Percentiles rank a stretch among this genome's conserved stretches.
These are phyloP conservation scores for Stemphylium beticola DNA, from an alignment of 2,329 filamentous ascomycete species.

Conservation along the genomic window DNA sequence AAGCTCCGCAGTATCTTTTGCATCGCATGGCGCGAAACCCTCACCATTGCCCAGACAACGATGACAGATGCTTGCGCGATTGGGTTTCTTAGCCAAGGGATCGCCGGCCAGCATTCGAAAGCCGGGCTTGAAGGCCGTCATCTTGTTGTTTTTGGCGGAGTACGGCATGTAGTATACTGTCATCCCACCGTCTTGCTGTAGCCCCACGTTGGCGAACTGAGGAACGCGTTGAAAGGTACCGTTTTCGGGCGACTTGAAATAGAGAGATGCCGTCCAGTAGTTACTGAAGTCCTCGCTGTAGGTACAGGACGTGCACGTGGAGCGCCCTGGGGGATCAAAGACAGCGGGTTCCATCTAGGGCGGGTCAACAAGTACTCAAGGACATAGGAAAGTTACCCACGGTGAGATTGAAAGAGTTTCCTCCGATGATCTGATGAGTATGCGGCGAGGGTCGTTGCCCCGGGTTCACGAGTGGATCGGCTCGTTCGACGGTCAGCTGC, in stretches of 20 bases:
- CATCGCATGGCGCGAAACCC: constrained; percentile 29
- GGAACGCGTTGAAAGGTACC: constrained; percentile 43
- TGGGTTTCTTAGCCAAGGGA: constrained; percentile 24
- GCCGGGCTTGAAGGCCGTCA: constrained; percentile 26
- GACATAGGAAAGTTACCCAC: constrained; percentile 9
- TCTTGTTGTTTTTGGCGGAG: constrained; percentile 57
- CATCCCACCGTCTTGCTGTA: constrained; percentile 40
- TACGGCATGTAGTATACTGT: constrained; percentile 78
- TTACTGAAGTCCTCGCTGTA: constrained; percentile 40
- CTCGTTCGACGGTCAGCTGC: constrained; percentile 56
- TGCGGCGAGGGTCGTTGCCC: constrained; percentile 36
- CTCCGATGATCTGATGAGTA: constrained; percentile 42
- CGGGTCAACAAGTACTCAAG: constrained; percentile 14
- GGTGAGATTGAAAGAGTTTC: constrained; percentile 43
- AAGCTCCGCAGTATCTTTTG: constrained; percentile 46
- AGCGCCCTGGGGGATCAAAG: constrained; percentile 31
- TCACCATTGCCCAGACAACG: constrained; percentile 33
- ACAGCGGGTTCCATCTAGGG: constrained; percentile 32
- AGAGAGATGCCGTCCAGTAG: constrained; percentile 43
- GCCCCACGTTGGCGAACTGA: constrained; percentile 37
- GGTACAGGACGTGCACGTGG: constrained; percentile 42
- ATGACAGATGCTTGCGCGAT: constrained; percentile 42
- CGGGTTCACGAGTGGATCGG: constrained; percentile 54
- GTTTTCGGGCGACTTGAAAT: constrained; percentile 42
- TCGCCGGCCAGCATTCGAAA: constrained; percentile 41